These are phyloP conservation scores for Cordia subcordata DNA, from an alignment of 257 asterid species.

Conservation along the genomic window DNA sequence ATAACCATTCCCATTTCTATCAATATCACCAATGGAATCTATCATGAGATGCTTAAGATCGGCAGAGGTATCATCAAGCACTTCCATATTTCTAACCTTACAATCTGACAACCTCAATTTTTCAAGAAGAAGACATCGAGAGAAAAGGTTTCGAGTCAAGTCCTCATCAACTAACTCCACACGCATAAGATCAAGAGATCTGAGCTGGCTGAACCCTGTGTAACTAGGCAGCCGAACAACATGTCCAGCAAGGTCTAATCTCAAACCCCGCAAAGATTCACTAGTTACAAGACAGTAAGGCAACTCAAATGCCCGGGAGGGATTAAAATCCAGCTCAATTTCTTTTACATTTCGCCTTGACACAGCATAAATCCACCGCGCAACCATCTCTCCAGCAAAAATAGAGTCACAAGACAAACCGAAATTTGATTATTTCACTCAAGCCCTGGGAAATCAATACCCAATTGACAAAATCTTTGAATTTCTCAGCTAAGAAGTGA, in stretches of 20 bases:
- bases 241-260: neutral
- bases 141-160: slow-evolving; percentile 8
- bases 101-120: slow-evolving; percentile 1
- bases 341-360: slow-evolving; percentile 11
- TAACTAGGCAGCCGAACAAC: slow-evolving; percentile 11
- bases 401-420: neutral
- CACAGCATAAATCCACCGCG: slow-evolving; percentile 7
- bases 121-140: slow-evolving; percentile 1
- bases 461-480: slow-evolving; percentile 13
- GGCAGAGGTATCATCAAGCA: slow-evolving; percentile 11
- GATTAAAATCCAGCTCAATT: slow-evolving; percentile 1
- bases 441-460: neutral
- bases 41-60: slow-evolving; percentile 2
- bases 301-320: slow-evolving; percentile 5
- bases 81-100: neutral
- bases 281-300: slow-evolving; percentile 9
- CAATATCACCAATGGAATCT: neutral
- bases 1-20: neutral
- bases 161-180: slow-evolving; percentile 6
- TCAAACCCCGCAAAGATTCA: slow-evolving; percentile 19
- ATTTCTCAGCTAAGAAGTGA: neutral
- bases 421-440: neutral
- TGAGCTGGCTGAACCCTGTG: slow-evolving; percentile 1
- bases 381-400: neutral
- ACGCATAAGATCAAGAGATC: slow-evolving; percentile 4